Evolutionary conservation across 2,329 filamentous ascomycete genomes (phyloP).

Genomic region (Verticillium zaregamsianum): DNA sequence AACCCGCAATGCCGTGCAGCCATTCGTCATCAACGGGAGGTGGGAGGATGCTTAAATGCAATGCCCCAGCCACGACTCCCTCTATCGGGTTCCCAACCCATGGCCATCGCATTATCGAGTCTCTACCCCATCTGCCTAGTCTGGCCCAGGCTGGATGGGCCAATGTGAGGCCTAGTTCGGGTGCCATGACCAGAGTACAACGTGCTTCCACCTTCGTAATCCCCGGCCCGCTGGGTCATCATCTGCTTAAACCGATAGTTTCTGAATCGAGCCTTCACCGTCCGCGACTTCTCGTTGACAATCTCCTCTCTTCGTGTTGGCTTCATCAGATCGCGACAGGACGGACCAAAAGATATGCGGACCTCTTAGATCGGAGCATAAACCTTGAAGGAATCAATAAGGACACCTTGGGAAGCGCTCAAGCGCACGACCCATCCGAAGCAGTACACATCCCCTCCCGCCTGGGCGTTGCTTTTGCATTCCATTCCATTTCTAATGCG

Average conservation of each 20-base stretch:
- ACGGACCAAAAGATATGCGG: background rate
- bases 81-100: background rate
- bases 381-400: background rate
- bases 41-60: background rate
- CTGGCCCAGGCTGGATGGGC: background rate
- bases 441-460: background rate
- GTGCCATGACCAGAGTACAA: background rate
- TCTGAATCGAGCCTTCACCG: background rate
- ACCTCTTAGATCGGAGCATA: background rate
- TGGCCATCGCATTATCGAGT: background rate
- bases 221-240: background rate
- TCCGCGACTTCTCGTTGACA: background rate
- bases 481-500: slow-evolving; percentile 12
- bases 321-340: background rate
- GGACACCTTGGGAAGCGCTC: background rate
- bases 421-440: background rate
- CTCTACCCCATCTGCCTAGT: background rate
- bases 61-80: background rate
- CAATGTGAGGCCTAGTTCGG: background rate
- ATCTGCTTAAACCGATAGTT: background rate
- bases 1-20: background rate
- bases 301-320: background rate
- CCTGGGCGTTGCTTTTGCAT: background rate
- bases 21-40: background rate
- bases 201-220: background rate